Conservation (phyloP, 2,329 filamentous ascomycete species). For the Aspergillus sp. region DNA sequence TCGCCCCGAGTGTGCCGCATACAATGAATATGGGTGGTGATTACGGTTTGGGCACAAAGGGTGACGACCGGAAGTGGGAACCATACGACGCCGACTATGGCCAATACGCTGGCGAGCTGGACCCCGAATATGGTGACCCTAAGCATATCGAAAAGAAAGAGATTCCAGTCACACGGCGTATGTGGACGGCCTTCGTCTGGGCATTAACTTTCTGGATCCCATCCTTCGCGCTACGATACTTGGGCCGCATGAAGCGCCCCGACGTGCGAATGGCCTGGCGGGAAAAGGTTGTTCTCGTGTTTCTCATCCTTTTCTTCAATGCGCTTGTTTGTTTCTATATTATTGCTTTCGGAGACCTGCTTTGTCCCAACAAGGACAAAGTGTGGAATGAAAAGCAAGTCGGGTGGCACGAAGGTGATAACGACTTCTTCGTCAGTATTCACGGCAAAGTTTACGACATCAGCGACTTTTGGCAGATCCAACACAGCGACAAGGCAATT, state of each 20-base stretch:
- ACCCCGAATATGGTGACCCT: constrained; percentile 69
- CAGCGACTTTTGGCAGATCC: constrained; percentile 72
- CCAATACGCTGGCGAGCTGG: constrained; percentile 61
- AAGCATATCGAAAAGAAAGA: constrained; percentile 68
- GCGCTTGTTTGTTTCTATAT: constrained; percentile 85
- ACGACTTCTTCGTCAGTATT: constrained; percentile 81
- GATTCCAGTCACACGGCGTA: constrained; percentile 57
- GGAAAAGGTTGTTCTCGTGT: constrained; percentile 80
- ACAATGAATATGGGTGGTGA: constrained; percentile 64
- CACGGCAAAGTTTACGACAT: constrained; percentile 89
- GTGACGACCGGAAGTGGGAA: constrained; percentile 68
- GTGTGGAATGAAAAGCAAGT: constrained; percentile 73
- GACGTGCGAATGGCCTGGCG: constrained; percentile 97
- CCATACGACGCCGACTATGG: constrained; percentile 65
- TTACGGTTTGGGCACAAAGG: constrained; percentile 82
- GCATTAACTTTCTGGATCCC: constrained; percentile 89
- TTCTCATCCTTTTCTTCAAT: constrained; percentile 77
- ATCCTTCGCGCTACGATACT: constrained; percentile 67
- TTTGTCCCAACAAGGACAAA: constrained; percentile 89
- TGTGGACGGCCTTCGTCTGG: constrained; percentile 82
- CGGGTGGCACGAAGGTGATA: constrained; percentile 58
- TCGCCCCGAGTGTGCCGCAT: constrained; percentile 41
- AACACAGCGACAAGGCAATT: constrained; percentile 70
- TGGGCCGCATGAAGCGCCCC: constrained; percentile 94
- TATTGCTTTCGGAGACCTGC: constrained; percentile 69